Base-by-base conservation (phyloP, 352 stramenopile genomes). In the Phytophthora pisi region DNA sequence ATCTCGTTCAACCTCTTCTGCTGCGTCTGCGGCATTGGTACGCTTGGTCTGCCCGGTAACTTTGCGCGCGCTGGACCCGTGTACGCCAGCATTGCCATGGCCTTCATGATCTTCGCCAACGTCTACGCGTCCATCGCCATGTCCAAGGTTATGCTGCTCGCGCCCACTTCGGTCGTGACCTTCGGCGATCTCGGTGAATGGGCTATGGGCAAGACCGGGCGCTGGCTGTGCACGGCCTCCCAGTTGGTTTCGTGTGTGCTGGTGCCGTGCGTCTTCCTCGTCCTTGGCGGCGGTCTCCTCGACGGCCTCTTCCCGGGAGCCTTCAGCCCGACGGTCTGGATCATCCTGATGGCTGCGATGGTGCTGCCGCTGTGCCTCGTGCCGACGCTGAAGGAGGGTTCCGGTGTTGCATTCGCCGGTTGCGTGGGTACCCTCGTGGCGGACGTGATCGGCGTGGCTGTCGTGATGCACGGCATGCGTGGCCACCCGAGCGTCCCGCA, bases 1-100 rank as follows among this genome's bases (percentile, higher is more conserved):
- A 64, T 65, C 45, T 73, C 60, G 20, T 73, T 73, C 60, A 73
- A 73, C 53, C 66, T 73, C 30, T 73, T 87, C 45, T 89, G 81
- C 64, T 83, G 75, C 30, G 77, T 89, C 38, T 88, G 53, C 43
- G 81, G 81, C 51, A 84, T 90, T 53, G 81, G 81, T 11, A 86
- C 81, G 51, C 77, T 90, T 52, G 80, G 80, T 52, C 72, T 90
- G 49, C 80, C 81, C 2, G 72, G 71, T 15, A 89, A 88, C 59
- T 89, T 77, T 24, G 65, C 80, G 16, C 80, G 80, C 20, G 79
- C 80, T 9, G 80, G 80, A 0, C 79, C 79, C 0, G n/a, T 72
- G 43, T 72, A 72, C 51, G 80, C 80, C 10, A 66, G 67, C 4
- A 65, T 79, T 40, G 80, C 80, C 2, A 70, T 86, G 60, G 30